These are phyloP conservation scores for Chlorella sp. DNA, from an alignment of 139 green algal genomes.

Conservation along the genomic window DNA sequence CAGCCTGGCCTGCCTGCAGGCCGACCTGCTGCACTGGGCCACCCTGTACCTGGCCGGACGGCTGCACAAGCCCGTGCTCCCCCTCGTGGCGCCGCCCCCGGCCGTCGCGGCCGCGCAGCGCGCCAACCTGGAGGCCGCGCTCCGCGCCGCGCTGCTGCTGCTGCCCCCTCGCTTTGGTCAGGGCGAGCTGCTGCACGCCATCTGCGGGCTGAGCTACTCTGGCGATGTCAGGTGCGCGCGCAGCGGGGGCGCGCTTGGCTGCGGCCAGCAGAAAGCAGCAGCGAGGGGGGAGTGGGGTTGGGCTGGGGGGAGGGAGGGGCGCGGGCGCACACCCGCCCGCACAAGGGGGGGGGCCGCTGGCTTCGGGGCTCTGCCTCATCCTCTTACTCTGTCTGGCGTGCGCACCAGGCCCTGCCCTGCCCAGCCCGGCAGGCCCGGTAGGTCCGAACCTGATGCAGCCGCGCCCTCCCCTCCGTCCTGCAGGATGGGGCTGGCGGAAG, in stretches of 20 bases:
- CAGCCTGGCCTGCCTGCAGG: conserved; percentile 38
- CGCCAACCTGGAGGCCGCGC: conserved; percentile 71
- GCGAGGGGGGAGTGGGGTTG: too few species aligned
- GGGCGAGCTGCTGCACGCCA: conserved; percentile 59
- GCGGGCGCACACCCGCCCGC: too few species aligned
- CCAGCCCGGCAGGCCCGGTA: too few species aligned
- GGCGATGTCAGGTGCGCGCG: conserved; percentile 88
- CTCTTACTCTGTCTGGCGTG: too few species aligned
- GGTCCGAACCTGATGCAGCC: too few species aligned
- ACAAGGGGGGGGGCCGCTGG: too few species aligned
- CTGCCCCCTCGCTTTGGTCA: conserved; percentile 66
- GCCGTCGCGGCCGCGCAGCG: conserved; percentile 9
- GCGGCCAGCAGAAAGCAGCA: too few species aligned
- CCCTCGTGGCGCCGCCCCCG: conserved; percentile 32
- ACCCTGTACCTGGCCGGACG: conserved; percentile 77
- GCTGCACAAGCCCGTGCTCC: conserved; percentile 84
- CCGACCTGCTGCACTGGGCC: conserved; percentile 76
- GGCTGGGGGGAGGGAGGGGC: too few species aligned
- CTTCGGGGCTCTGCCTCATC: too few species aligned
- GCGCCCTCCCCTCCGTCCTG: too few species aligned
- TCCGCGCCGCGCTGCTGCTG: conserved; percentile 73
- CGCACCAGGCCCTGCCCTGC: too few species aligned
- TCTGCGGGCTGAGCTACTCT: conserved; percentile 80
- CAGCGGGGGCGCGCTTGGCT: too few species aligned
- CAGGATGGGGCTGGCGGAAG: conserved; percentile 82